phyloP scores from a whole-genome alignment of 202 grass and related monocot species.

The Setaria viridis region DNA sequence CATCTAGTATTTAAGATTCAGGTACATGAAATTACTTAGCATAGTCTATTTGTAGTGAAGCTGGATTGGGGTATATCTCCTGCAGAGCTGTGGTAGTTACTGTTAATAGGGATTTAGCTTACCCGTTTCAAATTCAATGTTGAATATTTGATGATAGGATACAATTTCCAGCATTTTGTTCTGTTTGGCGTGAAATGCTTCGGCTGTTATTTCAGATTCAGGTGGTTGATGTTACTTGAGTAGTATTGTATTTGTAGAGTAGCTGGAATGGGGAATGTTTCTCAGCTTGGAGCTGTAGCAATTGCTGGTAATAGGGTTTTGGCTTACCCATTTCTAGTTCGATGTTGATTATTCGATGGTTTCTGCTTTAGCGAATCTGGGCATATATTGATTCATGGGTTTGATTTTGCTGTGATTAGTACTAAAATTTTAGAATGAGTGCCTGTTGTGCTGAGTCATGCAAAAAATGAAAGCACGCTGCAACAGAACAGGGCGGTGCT shows the following conservation, averaged over 20 bases:
- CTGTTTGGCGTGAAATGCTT: neutral
- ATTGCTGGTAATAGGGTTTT: neutral
- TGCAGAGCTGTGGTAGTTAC: neutral
- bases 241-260: neutral
- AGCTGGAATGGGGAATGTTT: neutral
- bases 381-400: neutral
- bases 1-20: neutral
- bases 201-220: neutral
- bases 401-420: neutral
- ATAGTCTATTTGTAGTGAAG: constrained; percentile 14
- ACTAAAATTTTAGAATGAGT: neutral
- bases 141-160: neutral
- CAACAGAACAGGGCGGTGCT: constrained; percentile 3
- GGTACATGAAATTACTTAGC: neutral
- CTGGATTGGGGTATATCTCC: neutral
- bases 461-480: neutral
- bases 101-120: neutral
- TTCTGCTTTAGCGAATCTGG: neutral
- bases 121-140: neutral
- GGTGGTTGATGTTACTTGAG: neutral
- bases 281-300: neutral
- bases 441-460: neutral
- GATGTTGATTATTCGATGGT: neutral
- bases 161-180: neutral
- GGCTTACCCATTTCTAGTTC: neutral